Percentiles rank a stretch among this genome's conserved stretches.
Evolutionary conservation across 129 eudicot genomes (phyloP).

Genomic region (Chrysanthemum seticuspe): DNA sequence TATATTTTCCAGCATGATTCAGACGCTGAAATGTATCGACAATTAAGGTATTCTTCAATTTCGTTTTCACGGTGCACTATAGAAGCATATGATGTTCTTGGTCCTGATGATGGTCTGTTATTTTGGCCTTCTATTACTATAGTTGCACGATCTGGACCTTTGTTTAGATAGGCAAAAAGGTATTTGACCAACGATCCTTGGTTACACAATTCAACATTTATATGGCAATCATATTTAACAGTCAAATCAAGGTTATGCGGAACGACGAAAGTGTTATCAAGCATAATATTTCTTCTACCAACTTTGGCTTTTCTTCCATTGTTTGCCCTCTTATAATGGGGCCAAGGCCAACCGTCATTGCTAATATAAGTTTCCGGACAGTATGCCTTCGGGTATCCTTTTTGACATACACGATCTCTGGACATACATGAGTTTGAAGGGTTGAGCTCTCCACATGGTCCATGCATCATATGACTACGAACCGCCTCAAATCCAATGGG

Average conservation of each 20-base stretch:
- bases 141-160: no score
- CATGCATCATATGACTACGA: constrained; percentile 3
- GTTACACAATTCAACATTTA: no score
- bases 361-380: not conserved
- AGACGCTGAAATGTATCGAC: no score
- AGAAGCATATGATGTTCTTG: no score
- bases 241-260: not conserved
- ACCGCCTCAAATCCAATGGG: not conserved
- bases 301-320: not conserved
- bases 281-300: not conserved
- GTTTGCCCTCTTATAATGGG: not conserved
- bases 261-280: not conserved
- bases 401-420: not conserved
- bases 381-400: not conserved
- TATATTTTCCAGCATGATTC: no score
- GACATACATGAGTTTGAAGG: not conserved
- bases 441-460: not conserved
- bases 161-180: no score
- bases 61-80: no score
- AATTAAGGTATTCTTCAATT: no score
- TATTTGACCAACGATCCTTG: no score
- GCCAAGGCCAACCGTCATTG: not conserved
- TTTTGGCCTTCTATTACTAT: no score
- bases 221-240: not conserved
- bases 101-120: no score